Percentiles rank a stretch among this genome's conserved stretches.
Conservation (phyloP, 2,329 filamentous ascomycete species). For the Polytolypa hystricis region DNA sequence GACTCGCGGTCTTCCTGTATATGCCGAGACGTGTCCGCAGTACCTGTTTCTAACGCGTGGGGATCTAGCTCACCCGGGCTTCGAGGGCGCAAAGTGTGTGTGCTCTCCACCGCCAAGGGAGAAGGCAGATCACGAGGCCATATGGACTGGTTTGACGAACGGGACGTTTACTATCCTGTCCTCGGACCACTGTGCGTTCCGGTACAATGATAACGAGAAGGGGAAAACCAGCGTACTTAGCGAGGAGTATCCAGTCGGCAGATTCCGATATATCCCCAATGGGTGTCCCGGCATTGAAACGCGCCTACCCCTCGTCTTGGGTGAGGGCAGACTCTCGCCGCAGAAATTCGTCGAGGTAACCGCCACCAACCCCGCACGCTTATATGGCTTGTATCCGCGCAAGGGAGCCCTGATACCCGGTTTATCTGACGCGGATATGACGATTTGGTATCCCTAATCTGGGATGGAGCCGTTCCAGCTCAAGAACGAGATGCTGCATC, state of each 20-base stretch:
- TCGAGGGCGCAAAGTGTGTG: background rate
- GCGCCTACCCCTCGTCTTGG: slow-evolving; percentile 35
- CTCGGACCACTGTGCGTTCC: slow-evolving; percentile 26
- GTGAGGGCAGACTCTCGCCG: slow-evolving; percentile 17
- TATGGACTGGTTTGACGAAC: background rate
- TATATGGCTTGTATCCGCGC: slow-evolving; percentile 41
- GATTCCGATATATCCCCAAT: slow-evolving; percentile 49
- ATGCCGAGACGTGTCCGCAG: background rate
- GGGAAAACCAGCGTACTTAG: slow-evolving; percentile 42
- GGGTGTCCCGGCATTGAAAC: slow-evolving; percentile 50
- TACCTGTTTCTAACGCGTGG: background rate
- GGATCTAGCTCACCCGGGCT: background rate
- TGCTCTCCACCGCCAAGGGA: background rate
- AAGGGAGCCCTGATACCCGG: slow-evolving; percentile 44
- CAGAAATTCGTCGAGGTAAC: slow-evolving; percentile 44
- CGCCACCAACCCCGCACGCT: slow-evolving; percentile 44
- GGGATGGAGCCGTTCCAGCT: slow-evolving; percentile 16
- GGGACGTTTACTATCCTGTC: background rate
- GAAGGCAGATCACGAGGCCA: background rate
- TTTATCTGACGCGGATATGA: slow-evolving; percentile 43
- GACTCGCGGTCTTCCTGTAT: background rate
- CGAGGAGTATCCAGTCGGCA: slow-evolving; percentile 32
- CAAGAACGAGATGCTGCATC: slow-evolving; percentile 43
- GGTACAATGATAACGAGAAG: slow-evolving; percentile 37
- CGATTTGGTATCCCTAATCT: slow-evolving; percentile 43